These are phyloP conservation scores for Lactarius vividus DNA, from an alignment of 768 basidiomycete species.

Conservation along the genomic window DNA sequence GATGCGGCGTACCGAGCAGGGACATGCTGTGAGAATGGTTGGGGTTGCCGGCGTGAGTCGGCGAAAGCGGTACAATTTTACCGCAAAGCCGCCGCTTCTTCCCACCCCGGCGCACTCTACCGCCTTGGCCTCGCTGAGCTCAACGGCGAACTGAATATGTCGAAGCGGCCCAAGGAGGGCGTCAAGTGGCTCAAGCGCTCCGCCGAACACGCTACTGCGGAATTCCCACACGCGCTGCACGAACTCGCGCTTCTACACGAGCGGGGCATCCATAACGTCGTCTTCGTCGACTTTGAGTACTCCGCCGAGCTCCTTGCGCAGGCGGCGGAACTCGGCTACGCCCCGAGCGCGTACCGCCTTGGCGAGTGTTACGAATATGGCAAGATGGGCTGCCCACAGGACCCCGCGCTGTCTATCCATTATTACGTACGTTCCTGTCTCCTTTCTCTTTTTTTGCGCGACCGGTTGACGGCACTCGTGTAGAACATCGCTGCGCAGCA, in stretches of 20 bases:
- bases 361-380: conserved; percentile 99
- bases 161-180: conserved; percentile 89
- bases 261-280: conserved; percentile 95
- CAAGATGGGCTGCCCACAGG: conserved; percentile 96
- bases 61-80: conserved; percentile 92
- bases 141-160: conserved; percentile 88
- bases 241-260: conserved; percentile 93
- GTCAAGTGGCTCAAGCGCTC: conserved; percentile 99
- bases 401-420: conserved; percentile 95
- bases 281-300: conserved; percentile 96
- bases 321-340: conserved; percentile 93
- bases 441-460: neutral
- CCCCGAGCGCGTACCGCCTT: conserved; percentile 90
- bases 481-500: conserved; percentile 99
- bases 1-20: conserved; percentile 95
- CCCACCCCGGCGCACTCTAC: conserved; percentile 95
- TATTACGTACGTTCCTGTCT: conserved; percentile 77
- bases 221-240: conserved; percentile 95
- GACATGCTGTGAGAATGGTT: conserved; percentile 98
- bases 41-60: conserved; percentile 93
- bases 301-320: conserved; percentile 92
- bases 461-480: neutral
- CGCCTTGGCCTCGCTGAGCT: conserved; percentile 94
- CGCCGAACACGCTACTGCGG: conserved; percentile 89
- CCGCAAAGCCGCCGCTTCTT: conserved; percentile 86